Percentiles rank a stretch among this genome's conserved stretches.
phyloP scores from a whole-genome alignment of 2,329 filamentous ascomycete genomes.

The Trichophyton benhamiae region DNA sequence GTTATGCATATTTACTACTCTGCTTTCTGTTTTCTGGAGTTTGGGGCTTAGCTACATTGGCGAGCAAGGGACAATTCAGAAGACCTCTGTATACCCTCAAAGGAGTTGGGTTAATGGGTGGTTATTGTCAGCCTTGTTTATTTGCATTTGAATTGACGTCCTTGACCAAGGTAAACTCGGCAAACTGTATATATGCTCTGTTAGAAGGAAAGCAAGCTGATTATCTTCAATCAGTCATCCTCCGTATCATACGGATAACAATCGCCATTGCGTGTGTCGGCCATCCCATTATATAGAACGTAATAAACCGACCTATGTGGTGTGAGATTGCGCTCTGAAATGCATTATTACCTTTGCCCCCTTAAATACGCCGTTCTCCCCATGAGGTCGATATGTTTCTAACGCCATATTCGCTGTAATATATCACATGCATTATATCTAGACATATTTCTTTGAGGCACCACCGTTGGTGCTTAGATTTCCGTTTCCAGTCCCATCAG shows the following conservation, averaged over 20 bases:
- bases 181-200: background rate
- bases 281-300: too few species aligned
- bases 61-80: background rate
- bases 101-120: background rate
- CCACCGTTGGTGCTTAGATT: conserved; percentile 4
- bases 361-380: background rate
- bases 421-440: conserved; percentile 6
- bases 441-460: conserved; percentile 9
- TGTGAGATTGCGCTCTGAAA: background rate
- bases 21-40: conserved; percentile 1
- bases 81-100: background rate
- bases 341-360: background rate
- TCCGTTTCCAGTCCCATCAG: background rate
- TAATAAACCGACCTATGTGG: background rate
- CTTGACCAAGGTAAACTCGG: background rate
- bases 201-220: background rate
- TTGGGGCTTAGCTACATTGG: background rate
- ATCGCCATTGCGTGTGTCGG: too few species aligned
- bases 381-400: background rate
- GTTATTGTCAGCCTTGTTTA: background rate
- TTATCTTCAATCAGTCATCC: background rate
- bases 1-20: background rate
- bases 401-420: background rate
- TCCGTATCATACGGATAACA: too few species aligned
- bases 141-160: background rate